Evolutionary conservation across 148 eudicot genomes (phyloP).

Genomic region (Euryodendron excelsum): DNA sequence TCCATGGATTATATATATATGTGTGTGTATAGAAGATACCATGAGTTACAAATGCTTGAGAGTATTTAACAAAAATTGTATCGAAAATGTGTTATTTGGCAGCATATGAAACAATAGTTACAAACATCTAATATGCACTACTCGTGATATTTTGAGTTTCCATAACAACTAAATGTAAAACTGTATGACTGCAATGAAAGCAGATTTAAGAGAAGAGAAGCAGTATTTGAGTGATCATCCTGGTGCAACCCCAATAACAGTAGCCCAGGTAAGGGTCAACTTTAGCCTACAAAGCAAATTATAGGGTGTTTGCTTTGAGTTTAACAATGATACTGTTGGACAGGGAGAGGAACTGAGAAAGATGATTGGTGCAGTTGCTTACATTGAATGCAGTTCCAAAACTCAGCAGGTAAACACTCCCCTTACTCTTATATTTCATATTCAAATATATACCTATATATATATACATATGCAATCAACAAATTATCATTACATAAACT

Average conservation of each 20-base stretch:
- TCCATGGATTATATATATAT: too few relatives aligned
- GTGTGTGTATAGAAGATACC: too few relatives aligned
- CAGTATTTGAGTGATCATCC: constrained; percentile 56
- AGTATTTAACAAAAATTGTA: too few relatives aligned
- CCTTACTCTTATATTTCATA: neutral
- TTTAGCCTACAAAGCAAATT: neutral
- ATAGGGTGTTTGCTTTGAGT: neutral
- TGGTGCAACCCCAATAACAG: constrained; percentile 48
- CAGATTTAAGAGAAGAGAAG: constrained; percentile 61
- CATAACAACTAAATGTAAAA: neutral
- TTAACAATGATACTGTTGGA: neutral
- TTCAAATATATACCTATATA: too few relatives aligned
- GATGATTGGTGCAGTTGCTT: constrained; percentile 57
- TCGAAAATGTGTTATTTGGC: neutral
- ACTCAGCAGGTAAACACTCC: constrained; percentile 53
- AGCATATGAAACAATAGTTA: too few relatives aligned
- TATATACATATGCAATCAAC: neutral
- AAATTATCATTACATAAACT: too few relatives aligned
- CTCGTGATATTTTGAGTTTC: neutral
- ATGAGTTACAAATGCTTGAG: too few relatives aligned
- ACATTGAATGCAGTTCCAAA: constrained; percentile 67
- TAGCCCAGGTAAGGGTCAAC: constrained; percentile 44
- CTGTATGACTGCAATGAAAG: neutral
- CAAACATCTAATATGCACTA: too few relatives aligned
- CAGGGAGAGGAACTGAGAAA: constrained; percentile 69